phyloP scores from a whole-genome alignment of 345 rosid species.

The Camelina sativa region DNA sequence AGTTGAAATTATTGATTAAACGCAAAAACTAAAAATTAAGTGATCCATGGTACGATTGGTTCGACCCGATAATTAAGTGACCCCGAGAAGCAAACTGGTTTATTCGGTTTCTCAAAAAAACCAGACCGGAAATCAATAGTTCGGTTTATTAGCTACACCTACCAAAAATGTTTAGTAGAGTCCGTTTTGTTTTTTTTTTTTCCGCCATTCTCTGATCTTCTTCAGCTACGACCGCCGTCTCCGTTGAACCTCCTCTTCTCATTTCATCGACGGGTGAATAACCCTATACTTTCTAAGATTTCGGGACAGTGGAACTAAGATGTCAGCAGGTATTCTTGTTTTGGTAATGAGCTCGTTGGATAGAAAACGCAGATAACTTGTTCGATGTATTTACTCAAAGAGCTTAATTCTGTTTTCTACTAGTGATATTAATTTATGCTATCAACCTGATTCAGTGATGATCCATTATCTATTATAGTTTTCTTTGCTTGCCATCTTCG shows the following conservation, averaged over 20 bases:
- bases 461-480: not conserved
- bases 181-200: not conserved
- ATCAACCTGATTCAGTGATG: constrained; percentile 1
- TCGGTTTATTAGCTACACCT: constrained; percentile 14
- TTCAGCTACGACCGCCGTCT: constrained; percentile 9
- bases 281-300: not conserved
- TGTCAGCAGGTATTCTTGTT: constrained; percentile 32
- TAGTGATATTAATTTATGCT: not conserved
- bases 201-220: constrained; percentile 4
- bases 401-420: not conserved
- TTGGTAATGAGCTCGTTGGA: not conserved
- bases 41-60: not conserved
- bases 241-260: constrained; percentile 7
- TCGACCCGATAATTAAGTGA: not conserved
- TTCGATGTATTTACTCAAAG: constrained; percentile 44
- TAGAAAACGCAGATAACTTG: constrained; percentile 26
- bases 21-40: too few relatives aligned
- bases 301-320: not conserved
- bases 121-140: not conserved
- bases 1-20: not conserved
- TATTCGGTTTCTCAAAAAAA: not conserved
- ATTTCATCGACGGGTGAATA: not conserved
- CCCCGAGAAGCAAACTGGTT: not conserved
- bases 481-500: not conserved
- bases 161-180: constrained; percentile 11